phyloP scores from a whole-genome alignment of 192 early-diverging fungal species.

The Piromyces finnis region DNA sequence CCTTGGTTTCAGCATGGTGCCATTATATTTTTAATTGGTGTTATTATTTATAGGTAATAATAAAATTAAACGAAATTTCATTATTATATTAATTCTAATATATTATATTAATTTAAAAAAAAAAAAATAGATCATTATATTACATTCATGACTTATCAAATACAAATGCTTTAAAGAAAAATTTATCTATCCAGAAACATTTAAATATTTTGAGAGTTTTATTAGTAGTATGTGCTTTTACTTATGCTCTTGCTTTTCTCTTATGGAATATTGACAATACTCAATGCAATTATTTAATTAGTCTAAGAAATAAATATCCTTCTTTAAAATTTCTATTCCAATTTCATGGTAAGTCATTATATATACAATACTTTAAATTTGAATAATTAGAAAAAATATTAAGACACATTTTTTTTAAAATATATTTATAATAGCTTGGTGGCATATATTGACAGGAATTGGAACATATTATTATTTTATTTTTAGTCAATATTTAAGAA shows the following conservation, averaged over 20 bases:
- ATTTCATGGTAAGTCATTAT: not conserved
- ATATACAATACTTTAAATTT: too few relatives aligned
- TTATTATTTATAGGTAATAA: not conserved
- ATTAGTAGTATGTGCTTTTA: not conserved
- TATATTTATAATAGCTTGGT: too few relatives aligned
- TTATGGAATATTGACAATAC: not conserved
- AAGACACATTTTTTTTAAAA: too few relatives aligned
- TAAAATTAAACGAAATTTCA: not conserved
- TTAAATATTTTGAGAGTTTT: not conserved
- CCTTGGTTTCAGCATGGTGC: not conserved
- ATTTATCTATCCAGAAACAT: not conserved
- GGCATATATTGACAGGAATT: not conserved
- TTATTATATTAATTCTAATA: too few relatives aligned
- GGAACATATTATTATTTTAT: not conserved
- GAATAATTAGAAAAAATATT: too few relatives aligned
- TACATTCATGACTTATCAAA: too few relatives aligned
- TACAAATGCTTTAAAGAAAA: not conserved
- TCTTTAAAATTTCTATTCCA: not conserved
- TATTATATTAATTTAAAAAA: too few relatives aligned
- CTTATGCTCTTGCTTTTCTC: not conserved
- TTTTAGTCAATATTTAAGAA: not conserved
- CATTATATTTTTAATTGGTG: not conserved
- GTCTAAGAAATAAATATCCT: not conserved
- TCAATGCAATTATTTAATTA: not conserved
- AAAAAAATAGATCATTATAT: too few relatives aligned